Conservation (phyloP, 2,329 filamentous ascomycete species). For the Venturia carpophila region DNA sequence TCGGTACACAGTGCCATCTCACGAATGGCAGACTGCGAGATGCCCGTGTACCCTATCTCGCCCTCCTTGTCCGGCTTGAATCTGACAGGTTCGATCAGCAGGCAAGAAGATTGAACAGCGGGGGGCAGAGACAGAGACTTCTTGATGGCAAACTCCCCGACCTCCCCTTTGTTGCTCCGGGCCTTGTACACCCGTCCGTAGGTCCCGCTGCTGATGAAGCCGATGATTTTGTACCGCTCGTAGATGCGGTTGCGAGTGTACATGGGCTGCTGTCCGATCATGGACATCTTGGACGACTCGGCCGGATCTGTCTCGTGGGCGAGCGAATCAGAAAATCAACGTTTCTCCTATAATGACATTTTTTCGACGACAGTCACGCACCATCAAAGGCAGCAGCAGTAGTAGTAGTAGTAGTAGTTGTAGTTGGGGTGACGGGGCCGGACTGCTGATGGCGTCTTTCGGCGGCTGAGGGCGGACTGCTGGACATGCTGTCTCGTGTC, state of each 20-base stretch:
- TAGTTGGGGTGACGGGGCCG: neutral
- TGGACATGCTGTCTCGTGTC: conserved; percentile 7
- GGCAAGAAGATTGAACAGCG: neutral
- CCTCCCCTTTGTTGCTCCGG: conserved; percentile 61
- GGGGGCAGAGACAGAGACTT: conserved; percentile 60
- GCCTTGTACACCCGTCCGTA: conserved; percentile 99
- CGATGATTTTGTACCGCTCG: conserved; percentile 91
- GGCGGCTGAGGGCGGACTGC: conserved; percentile 10
- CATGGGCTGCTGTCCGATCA: neutral
- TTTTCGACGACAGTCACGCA: conserved; percentile 5
- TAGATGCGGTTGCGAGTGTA: conserved; percentile 33
- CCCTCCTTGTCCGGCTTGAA: conserved; percentile 99
- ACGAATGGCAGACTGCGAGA: conserved; percentile 92
- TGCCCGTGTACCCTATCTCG: conserved; percentile 92
- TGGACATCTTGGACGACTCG: conserved; percentile 7
- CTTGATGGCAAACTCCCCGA: conserved; percentile 93
- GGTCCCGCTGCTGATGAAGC: conserved; percentile 96
- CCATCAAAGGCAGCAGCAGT: conserved; percentile 14
- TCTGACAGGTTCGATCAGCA: conserved; percentile 29
- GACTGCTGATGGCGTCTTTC: neutral
- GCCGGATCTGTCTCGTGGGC: neutral
- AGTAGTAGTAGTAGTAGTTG: too few relatives aligned
- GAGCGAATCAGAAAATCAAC: neutral
- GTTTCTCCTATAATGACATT: too few relatives aligned
- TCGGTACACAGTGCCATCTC: conserved; percentile 98